phyloP scores from a whole-genome alignment of 805 yeast genomes.

The Priceomyces medius region DNA sequence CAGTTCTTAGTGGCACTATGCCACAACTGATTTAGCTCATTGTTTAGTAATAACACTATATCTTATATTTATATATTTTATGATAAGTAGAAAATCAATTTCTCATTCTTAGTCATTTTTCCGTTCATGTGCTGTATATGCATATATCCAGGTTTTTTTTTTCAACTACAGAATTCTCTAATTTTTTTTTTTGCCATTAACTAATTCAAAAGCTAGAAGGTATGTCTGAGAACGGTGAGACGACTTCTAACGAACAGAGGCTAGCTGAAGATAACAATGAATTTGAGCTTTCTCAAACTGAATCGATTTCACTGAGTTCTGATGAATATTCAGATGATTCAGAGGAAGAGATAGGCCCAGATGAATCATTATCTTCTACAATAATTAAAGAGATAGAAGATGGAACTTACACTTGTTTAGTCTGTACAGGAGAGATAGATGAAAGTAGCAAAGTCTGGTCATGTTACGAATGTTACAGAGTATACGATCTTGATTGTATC shows the following conservation, averaged over 20 bases:
- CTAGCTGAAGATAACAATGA: not conserved
- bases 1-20: not conserved
- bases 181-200: not conserved
- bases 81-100: not conserved
- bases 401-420: conserved; percentile 79
- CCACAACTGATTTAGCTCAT: not conserved
- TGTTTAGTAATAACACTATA: not conserved
- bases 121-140: no score
- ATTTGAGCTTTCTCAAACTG: not conserved
- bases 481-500: conserved; percentile 83
- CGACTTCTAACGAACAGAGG: not conserved
- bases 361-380: conserved; percentile 25
- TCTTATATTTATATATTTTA: not conserved
- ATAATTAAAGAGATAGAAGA: conserved; percentile 58
- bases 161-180: no score
- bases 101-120: no score
- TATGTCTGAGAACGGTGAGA: not conserved
- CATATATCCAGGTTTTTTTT: no score
- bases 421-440: conserved; percentile 83
- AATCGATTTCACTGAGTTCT: not conserved
- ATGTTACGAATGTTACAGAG: conserved; percentile 74
- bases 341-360: conserved; percentile 5
- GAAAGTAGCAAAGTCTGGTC: conserved; percentile 70
- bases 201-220: not conserved
- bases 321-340: conserved; percentile 5